Percentiles rank a stretch among this genome's conserved stretches.
phyloP scores from a whole-genome alignment of 139 green algal genomes.

The Chlorella sorokiniana region DNA sequence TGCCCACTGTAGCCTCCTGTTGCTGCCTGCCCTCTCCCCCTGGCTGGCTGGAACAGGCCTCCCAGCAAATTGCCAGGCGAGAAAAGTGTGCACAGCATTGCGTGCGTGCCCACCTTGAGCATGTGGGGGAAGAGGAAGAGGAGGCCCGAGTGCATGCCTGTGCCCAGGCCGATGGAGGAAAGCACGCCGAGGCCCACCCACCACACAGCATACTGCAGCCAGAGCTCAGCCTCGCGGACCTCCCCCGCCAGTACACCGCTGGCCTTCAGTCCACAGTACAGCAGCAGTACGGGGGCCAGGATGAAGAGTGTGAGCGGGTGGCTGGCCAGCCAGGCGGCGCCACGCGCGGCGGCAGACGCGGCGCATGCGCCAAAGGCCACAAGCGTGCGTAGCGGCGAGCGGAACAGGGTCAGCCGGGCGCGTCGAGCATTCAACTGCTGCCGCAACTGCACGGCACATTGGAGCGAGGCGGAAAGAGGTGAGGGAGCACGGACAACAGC shows the following conservation, averaged over 20 bases:
- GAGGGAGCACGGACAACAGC: background rate
- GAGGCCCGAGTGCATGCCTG: conserved; percentile 92
- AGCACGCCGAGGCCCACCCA: conserved; percentile 89
- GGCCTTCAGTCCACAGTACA: conserved; percentile 55
- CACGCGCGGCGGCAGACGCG: conserved; percentile 12
- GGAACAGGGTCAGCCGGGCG: conserved; percentile 56
- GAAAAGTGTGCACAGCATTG: background rate
- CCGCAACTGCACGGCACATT: background rate
- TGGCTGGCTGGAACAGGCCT: too few relatives aligned
- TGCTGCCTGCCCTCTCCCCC: too few relatives aligned
- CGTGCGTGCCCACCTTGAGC: conserved; percentile 74
- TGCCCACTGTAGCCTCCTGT: too few relatives aligned
- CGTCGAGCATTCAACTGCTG: conserved; percentile 24
- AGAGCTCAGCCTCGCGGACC: conserved; percentile 53
- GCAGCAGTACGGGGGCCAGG: conserved; percentile 58
- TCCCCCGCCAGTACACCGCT: conserved; percentile 11
- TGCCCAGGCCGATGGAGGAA: conserved; percentile 89
- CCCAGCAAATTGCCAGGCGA: background rate
- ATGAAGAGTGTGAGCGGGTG: conserved; percentile 74
- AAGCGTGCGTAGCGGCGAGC: conserved; percentile 60
- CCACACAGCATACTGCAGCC: conserved; percentile 73
- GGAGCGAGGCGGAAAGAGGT: background rate
- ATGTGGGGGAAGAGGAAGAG: conserved; percentile 96
- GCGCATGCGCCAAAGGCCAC: conserved; percentile 57
- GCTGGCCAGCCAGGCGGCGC: conserved; percentile 55